A percentile compares a stretch with the other conserved stretches of the same genome.
These are phyloP conservation scores for Royoungia palumana DNA, from an alignment of 768 basidiomycete species.

Conservation along the genomic window DNA sequence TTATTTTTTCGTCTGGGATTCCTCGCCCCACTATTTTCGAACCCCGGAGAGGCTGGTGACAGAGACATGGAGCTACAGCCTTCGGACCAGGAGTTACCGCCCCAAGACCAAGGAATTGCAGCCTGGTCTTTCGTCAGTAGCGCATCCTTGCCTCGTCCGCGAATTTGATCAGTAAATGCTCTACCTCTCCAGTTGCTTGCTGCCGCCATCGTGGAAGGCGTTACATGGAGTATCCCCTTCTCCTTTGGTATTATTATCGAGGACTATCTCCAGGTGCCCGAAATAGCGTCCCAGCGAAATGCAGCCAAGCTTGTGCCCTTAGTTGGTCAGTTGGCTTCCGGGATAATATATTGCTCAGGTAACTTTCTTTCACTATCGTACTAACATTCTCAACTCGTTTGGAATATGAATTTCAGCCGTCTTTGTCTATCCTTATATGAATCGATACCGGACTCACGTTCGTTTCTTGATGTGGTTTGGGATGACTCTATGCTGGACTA, in stretches of 20 bases:
- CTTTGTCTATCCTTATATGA: background rate
- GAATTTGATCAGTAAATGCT: background rate
- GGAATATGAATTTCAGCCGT: background rate
- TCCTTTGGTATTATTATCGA: slow-evolving; percentile 1
- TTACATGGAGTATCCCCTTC: slow-evolving; percentile 1
- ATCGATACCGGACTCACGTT: background rate
- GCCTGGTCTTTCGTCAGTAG: slow-evolving; percentile 2
- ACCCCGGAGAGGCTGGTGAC: background rate
- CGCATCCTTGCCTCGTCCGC: too few relatives aligned
- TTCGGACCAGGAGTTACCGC: background rate
- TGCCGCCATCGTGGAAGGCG: background rate
- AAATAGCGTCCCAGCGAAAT: slow-evolving; percentile 2
- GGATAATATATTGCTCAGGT: background rate
- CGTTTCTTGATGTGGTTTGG: slow-evolving; percentile 2
- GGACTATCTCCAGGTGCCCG: background rate
- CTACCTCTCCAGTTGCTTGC: background rate
- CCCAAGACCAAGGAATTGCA: background rate
- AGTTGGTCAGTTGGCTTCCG: background rate
- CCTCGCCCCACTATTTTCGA: too few relatives aligned
- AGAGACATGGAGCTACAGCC: background rate
- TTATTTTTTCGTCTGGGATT: background rate
- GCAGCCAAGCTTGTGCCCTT: background rate
- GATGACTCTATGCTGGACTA: background rate
- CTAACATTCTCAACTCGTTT: background rate
- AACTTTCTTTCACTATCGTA: background rate